phyloP scores from a whole-genome alignment of 2,329 filamentous ascomycete genomes.

The Ceratocystis cacaofunesta region DNA sequence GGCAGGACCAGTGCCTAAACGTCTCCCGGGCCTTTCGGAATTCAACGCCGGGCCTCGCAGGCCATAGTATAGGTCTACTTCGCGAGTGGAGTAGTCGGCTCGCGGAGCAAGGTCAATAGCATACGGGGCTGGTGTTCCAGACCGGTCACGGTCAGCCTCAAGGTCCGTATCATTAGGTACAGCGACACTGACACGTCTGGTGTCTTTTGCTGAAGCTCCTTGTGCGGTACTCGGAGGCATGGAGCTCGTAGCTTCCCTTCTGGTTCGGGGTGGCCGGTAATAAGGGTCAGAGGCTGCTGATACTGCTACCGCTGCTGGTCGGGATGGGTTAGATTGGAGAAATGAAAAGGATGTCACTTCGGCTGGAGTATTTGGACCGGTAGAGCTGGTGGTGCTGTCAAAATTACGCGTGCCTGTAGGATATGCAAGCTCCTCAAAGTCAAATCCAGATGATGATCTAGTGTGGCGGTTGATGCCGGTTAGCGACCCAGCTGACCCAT shows the following conservation, averaged over 20 bases:
- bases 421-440: constrained; percentile 33
- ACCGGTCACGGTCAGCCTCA: constrained; percentile 30
- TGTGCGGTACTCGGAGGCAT: not conserved
- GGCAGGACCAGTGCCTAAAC: constrained; percentile 81
- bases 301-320: constrained; percentile 32
- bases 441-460: constrained; percentile 41
- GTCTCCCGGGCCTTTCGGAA: constrained; percentile 65
- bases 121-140: constrained; percentile 31
- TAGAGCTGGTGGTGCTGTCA: constrained; percentile 45
- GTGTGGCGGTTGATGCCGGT: constrained; percentile 27
- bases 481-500: constrained; percentile 46
- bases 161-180: constrained; percentile 28
- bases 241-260: constrained; percentile 42
- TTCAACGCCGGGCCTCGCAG: constrained; percentile 67
- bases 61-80: constrained; percentile 94
- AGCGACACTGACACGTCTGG: constrained; percentile 27
- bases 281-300: constrained; percentile 56
- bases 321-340: constrained; percentile 37
- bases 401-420: constrained; percentile 30
- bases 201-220: constrained; percentile 23
- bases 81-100: constrained; percentile 81
- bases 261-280: constrained; percentile 68
- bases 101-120: constrained; percentile 38
- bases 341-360: constrained; percentile 61
- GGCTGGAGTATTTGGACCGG: constrained; percentile 58